Conservation (phyloP, 192 early-diverging fungal species). For the Chytriomyces hyalinus region DNA sequence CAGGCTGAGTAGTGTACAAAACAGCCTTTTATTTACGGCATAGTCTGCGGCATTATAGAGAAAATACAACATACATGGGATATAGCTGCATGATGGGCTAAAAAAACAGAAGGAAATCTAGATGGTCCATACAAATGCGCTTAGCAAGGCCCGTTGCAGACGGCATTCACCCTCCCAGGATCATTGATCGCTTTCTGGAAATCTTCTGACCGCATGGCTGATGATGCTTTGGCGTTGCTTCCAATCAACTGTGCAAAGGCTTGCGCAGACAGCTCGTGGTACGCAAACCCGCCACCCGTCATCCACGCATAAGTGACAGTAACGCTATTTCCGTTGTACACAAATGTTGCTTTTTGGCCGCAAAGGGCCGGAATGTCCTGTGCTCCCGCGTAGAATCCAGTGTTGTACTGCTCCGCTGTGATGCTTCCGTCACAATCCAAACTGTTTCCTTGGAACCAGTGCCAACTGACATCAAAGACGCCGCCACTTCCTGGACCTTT, state of each 20-base stretch:
- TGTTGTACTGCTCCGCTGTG: conserved; percentile 26
- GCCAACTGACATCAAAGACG: conserved; percentile 14
- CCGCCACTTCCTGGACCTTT: conserved; percentile 2
- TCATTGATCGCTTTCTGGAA: conserved; percentile 24
- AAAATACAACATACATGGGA: too few species aligned
- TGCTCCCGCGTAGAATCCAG: conserved; percentile 31
- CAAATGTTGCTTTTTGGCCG: conserved; percentile 19
- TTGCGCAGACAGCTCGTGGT: conserved; percentile 19
- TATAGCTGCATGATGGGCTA: too few species aligned
- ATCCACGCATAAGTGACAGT: conserved; percentile 25
- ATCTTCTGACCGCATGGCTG: not conserved
- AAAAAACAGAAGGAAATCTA: too few species aligned
- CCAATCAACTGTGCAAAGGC: conserved; percentile 30
- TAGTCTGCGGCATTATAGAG: too few species aligned
- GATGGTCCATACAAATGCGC: not conserved
- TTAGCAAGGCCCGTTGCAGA: conserved; percentile 4
- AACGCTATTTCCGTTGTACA: conserved; percentile 28
- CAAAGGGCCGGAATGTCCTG: conserved; percentile 19
- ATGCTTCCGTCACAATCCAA: conserved; percentile 24
- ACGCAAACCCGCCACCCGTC: conserved; percentile 14
- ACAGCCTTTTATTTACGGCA: too few species aligned
- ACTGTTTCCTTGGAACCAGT: conserved; percentile 19
- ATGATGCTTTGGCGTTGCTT: not conserved
- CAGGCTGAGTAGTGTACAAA: too few species aligned
- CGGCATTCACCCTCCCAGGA: conserved; percentile 9